Conservation (phyloP, 1,139 yeast genomes). For the Ashbya aceris region DNA sequence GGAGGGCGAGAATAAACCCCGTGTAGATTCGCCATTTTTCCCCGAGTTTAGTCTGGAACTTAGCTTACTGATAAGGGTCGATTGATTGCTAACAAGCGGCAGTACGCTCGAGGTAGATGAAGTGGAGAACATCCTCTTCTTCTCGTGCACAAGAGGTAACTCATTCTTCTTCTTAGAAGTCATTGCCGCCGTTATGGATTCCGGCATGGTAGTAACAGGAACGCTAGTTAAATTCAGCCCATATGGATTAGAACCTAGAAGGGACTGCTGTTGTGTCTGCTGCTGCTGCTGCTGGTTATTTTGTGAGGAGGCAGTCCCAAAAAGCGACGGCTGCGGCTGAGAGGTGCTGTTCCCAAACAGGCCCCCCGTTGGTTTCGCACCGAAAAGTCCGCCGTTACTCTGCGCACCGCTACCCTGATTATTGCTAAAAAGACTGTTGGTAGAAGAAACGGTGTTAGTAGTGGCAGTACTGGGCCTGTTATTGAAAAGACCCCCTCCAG, state of each 20-base stretch:
- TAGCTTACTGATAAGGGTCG: conserved; percentile 30
- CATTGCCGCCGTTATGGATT: conserved; percentile 30
- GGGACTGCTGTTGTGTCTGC: conserved; percentile 3
- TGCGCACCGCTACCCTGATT: conserved; percentile 6
- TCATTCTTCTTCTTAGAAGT: conserved; percentile 9
- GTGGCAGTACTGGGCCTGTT: background rate
- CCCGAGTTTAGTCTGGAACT: conserved; percentile 27
- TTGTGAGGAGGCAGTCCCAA: background rate
- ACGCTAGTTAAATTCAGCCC: conserved; percentile 24
- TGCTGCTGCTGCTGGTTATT: conserved; percentile 4
- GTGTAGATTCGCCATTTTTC: conserved; percentile 24
- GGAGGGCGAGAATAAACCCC: conserved; percentile 32
- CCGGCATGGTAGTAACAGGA: conserved; percentile 31
- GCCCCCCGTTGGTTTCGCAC: conserved; percentile 10
- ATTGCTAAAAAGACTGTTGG: conserved; percentile 6
- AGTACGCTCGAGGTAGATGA: conserved; percentile 14
- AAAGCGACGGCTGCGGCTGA: background rate
- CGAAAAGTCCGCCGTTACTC: conserved; percentile 21
- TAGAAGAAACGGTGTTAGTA: background rate
- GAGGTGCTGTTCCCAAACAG: conserved; percentile 9
- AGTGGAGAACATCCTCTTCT: conserved; percentile 20
- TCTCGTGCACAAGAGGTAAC: background rate
- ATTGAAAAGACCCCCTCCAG: background rate
- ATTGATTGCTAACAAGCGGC: conserved; percentile 15
- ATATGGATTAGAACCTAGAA: conserved; percentile 20